Evolutionary conservation across 1,284 basidiomycete species (phyloP).

Genomic region (Anthracocystis panici-leucophaei): DNA sequence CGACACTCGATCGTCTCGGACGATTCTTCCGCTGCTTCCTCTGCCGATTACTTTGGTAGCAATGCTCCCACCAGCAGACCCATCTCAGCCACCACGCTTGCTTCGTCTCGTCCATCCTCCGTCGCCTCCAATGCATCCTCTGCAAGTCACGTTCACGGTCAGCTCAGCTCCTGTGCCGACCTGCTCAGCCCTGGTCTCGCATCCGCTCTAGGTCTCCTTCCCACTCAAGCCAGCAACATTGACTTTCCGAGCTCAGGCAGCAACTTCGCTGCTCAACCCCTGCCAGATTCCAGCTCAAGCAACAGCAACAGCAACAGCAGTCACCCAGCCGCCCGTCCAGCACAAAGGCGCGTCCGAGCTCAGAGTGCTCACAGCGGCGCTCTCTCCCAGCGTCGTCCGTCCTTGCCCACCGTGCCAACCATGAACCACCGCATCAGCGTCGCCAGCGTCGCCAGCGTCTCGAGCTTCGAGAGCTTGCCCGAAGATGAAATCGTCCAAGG

Average conservation of each 20-base stretch:
- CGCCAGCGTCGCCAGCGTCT: conserved; percentile 56
- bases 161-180: conserved; percentile 46
- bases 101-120: conserved; percentile 55
- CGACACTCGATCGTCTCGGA: conserved; percentile 44
- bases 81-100: conserved; percentile 34
- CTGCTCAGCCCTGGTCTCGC: conserved; percentile 56
- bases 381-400: conserved; percentile 41
- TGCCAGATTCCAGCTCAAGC: conserved; percentile 5
- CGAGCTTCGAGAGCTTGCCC: conserved; percentile 63
- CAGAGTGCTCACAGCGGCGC: conserved; percentile 33
- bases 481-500: conserved; percentile 56
- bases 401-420: conserved; percentile 53
- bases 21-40: conserved; percentile 43
- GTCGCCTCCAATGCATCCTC: conserved; percentile 50
- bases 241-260: conserved; percentile 24
- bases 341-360: conserved; percentile 28
- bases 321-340: conserved; percentile 1
- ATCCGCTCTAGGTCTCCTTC: conserved; percentile 53
- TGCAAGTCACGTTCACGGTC: conserved; percentile 37
- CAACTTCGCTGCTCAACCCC: neutral
- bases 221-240: conserved; percentile 14
- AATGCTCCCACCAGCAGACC: conserved; percentile 28
- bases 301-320: conserved; percentile 4
- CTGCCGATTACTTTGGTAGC: conserved; percentile 27
- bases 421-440: conserved; percentile 55